Evolutionary conservation across 108 stramenopile genomes (phyloP).

Genomic region (Skeletonema grethae): DNA sequence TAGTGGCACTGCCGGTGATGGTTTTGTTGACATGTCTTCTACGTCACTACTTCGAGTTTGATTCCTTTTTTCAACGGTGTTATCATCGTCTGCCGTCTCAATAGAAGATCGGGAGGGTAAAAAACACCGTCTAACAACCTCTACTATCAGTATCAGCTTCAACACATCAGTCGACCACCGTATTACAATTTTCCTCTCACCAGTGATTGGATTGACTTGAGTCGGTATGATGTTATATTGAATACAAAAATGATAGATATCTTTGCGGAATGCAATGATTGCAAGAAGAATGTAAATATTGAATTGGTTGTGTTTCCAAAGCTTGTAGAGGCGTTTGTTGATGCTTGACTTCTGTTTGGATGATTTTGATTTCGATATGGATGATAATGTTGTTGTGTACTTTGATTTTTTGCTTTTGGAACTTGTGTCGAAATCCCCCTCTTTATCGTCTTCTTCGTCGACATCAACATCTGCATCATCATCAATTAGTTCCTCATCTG

Average conservation of each 20-base stretch:
- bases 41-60: neutral
- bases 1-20: neutral
- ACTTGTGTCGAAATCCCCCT: conserved; percentile 1
- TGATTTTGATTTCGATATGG: conserved; percentile 9
- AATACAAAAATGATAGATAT: conserved; percentile 37
- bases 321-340: conserved; percentile 12
- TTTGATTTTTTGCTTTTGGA: conserved; percentile 1
- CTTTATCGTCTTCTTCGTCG: neutral
- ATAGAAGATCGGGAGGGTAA: neutral
- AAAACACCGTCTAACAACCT: conserved; percentile 45
- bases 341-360: conserved; percentile 3
- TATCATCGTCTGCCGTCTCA: neutral
- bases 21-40: neutral
- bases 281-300: conserved; percentile 47
- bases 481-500: neutral
- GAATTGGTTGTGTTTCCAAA: conserved; percentile 34
- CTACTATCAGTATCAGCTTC: conserved; percentile 59
- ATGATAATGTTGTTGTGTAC: neutral
- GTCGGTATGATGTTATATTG: conserved; percentile 12
- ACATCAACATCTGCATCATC: conserved; percentile 14
- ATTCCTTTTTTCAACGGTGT: neutral
- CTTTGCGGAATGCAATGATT: conserved; percentile 68
- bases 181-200: conserved; percentile 13
- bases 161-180: conserved; percentile 48
- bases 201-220: conserved; percentile 9